Percentiles rank a stretch among this genome's conserved stretches.
Evolutionary conservation across 805 yeast genomes (phyloP).

Genomic region (Yarrowia porcina): DNA sequence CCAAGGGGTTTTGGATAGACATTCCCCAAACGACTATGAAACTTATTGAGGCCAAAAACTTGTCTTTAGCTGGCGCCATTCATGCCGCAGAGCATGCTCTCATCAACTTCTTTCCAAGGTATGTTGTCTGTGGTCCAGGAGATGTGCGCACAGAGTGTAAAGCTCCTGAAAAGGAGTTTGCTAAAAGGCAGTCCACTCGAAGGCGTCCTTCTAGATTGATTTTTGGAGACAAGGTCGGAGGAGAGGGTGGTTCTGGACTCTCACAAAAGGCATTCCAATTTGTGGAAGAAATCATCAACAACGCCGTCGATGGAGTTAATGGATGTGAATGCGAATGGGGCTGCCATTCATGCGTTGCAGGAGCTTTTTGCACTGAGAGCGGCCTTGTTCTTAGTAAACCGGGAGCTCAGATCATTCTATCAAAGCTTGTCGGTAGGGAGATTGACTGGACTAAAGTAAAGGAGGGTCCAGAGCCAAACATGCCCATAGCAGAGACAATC

Average conservation of each 20-base stretch:
- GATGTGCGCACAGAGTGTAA: slow-evolving; percentile 93
- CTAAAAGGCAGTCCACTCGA: slow-evolving; percentile 64
- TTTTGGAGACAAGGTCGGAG: slow-evolving; percentile 81
- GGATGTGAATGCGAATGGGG: slow-evolving; percentile 63
- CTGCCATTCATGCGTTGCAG: slow-evolving; percentile 84
- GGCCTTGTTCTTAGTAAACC: slow-evolving; percentile 82
- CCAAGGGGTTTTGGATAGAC: slow-evolving; percentile 92
- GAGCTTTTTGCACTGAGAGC: slow-evolving; percentile 74
- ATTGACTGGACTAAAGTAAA: slow-evolving; percentile 45
- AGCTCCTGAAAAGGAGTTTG: slow-evolving; percentile 95
- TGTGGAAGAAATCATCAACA: slow-evolving; percentile 57
- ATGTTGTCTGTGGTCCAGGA: slow-evolving; percentile 58
- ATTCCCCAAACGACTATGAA: slow-evolving; percentile 66
- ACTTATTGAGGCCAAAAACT: slow-evolving; percentile 50
- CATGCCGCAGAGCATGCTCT: slow-evolving; percentile 95
- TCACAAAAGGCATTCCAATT: slow-evolving; percentile 76
- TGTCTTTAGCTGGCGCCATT: slow-evolving; percentile 85
- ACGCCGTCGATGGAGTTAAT: slow-evolving; percentile 48
- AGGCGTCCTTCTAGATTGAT: slow-evolving; percentile 83
- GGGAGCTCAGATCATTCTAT: slow-evolving; percentile 71
- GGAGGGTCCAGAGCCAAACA: slow-evolving; percentile 39
- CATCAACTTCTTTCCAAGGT: slow-evolving; percentile 72
- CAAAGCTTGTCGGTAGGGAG: slow-evolving; percentile 54
- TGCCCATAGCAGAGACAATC: slow-evolving; percentile 24
- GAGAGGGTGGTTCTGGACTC: slow-evolving; percentile 74